Evolutionary conservation across 192 early-diverging fungal genomes (phyloP), one percentile per base, ranked within the genome.

Genomic region (Coemansia pectinata): DNA sequence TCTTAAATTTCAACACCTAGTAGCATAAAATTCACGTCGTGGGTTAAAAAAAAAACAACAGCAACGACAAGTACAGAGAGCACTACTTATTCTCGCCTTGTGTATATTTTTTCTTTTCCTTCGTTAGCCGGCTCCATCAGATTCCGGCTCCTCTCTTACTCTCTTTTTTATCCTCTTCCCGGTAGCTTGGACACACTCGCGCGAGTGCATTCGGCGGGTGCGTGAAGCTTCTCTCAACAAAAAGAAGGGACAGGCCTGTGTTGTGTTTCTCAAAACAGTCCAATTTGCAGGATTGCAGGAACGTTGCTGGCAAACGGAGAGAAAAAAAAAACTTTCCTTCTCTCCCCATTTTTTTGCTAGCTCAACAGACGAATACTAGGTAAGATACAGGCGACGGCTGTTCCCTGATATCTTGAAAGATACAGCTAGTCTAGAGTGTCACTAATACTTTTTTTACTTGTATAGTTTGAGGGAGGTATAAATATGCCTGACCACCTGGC

Each of bases 281-380:
- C 55, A 58, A 58, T 58, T 58, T 34, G 29, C 55, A 58, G 55
- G 55, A 58, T 58, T 58, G 55, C 55, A 34, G 5, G 6, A 58
- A 58, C 55, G 55, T 58, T 58, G 15, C 25, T 55, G 52, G 27
- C 52, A 55, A 48, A 48, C 47, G 47, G 47, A 21, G 47, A 48
- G 21, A 48, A 48, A 19, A 48, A 48, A 55, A 31, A 58, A 58
- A 15, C 5, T 2, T n/a, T 58, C 14, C 14, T 10, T 17, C 3
- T 17, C 6, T 10, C 47, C 47, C 55, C 55, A 33, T 29, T 29
- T 55, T 29, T 55, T 55, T 12, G 47, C 47, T 48, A 48, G 47
- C 47, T 19, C 19, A 48, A 48, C 8, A 9, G 9, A 48, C 47
- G 21, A n/a, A 21, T 10, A 55, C 21, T n/a, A 58, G 31, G 55